Base-by-base conservation (phyloP, 2,329 filamentous ascomycete genomes). In the Botryotinia globosa region DNA sequence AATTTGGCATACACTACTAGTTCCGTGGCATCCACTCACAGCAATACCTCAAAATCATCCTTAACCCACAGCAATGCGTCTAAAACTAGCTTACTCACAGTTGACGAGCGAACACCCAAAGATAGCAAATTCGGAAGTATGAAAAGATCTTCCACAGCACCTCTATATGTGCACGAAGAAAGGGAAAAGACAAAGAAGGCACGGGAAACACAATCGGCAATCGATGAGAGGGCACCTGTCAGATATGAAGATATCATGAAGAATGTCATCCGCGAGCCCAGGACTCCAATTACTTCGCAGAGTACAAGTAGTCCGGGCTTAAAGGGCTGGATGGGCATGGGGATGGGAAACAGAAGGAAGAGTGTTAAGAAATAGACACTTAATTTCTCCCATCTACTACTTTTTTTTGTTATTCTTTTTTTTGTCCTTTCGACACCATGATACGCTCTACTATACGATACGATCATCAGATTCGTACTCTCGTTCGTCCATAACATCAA, bases 201-300 rank as follows among this genome's bases (percentile, higher is more conserved):
- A 39, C 34, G n/a, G 48, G 62, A 68, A 68, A 61, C 62, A 25
- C 37, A 58, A 59, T 72, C 70, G 10, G 70, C 70, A 25, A 42
- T 72, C 25, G 48, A 67, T 29, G 70, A 72, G 29, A 69, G 72
- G 18, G 69, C 54, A 3, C 72, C 76, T 7, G 14, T 77, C 18
- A 64, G 51, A 32, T 78, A 78, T 54, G 73, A 77, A 25, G 76
- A 79, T 51, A 74, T 77, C 34, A 76, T 77, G 72, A 75, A 64
- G 32, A 69, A 32, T 56, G 75, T 64, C 20, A 74, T 74, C 34
- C 70, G 56, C 6, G 72, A 66, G 6, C 71, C 74, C 29, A 65
- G 62, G 7, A 63, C n/a, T 9, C 56, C 61, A 45, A 51, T 51
- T 22, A 67, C 65, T 67, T 10, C 18, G 22, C 65, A 67, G 20